A percentile compares a stretch with the other conserved stretches of the same genome.
phyloP scores from a whole-genome alignment of 345 rosid species.

The Citrus trifoliata region DNA sequence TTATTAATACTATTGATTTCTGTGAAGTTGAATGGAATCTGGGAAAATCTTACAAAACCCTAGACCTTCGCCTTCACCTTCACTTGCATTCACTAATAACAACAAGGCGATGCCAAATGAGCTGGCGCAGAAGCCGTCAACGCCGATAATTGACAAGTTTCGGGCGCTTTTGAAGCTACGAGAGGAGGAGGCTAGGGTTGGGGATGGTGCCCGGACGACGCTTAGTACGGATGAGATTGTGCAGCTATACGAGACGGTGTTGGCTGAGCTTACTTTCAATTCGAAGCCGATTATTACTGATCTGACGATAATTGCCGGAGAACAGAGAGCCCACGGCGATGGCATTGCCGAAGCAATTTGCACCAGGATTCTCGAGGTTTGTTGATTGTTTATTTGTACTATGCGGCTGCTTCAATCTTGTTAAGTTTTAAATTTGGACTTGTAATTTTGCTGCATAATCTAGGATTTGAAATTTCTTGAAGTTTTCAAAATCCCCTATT shows the following conservation, averaged over 20 bases:
- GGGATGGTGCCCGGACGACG: constrained; percentile 25
- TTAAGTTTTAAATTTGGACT: constrained; percentile 3
- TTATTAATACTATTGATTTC: background rate
- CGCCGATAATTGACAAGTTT: constrained; percentile 60
- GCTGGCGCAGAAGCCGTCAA: constrained; percentile 54
- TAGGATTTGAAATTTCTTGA: background rate
- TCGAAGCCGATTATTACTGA: constrained; percentile 97
- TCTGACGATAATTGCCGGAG: constrained; percentile 95
- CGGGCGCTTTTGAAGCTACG: constrained; percentile 64
- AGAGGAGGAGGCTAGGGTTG: constrained; percentile 44
- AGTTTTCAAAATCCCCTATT: background rate
- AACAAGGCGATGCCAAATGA: constrained; percentile 53
- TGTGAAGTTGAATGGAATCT: constrained; percentile 26
- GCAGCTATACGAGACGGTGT: constrained; percentile 58
- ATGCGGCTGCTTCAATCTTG: background rate
- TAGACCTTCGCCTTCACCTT: constrained; percentile 19
- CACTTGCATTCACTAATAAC: constrained; percentile 15
- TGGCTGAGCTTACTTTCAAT: constrained; percentile 80
- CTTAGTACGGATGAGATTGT: constrained; percentile 58
- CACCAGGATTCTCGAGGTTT: constrained; percentile 85
- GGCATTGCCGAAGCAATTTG: constrained; percentile 92
- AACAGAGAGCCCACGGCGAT: constrained; percentile 65
- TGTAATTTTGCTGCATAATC: constrained; percentile 9
- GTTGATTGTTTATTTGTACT: background rate
- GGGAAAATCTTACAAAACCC: constrained; percentile 36